phyloP scores from a whole-genome alignment of 805 yeast genomes.

The Ogataea glucozyma region DNA sequence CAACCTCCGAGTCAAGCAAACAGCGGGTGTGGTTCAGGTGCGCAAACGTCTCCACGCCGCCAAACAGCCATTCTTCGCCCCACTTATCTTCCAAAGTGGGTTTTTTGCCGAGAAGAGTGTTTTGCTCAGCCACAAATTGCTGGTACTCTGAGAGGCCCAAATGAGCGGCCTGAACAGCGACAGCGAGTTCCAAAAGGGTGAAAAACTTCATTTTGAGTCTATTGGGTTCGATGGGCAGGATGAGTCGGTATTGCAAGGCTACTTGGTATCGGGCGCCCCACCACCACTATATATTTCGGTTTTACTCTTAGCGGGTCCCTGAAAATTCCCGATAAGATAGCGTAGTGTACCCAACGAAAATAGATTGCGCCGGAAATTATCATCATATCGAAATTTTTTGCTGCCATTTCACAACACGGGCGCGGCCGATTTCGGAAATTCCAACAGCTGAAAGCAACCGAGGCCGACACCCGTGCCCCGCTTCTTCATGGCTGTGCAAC shows the following conservation, averaged over 20 bases:
- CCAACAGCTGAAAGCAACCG: neutral
- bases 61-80: conserved; percentile 76
- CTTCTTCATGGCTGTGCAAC: neutral
- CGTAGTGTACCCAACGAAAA: too few relatives aligned
- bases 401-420: neutral
- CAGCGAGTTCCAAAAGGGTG: neutral
- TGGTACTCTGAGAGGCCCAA: conserved; percentile 1
- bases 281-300: too few relatives aligned
- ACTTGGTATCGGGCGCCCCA: too few relatives aligned
- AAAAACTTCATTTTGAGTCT: neutral
- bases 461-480: neutral
- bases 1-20: conserved; percentile 44
- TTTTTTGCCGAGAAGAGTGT: neutral
- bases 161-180: conserved; percentile 1
- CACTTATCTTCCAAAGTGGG: conserved; percentile 59
- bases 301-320: neutral
- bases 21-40: conserved; percentile 66
- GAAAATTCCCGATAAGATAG: too few relatives aligned
- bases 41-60: conserved; percentile 71
- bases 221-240: neutral
- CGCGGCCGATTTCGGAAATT: neutral
- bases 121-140: neutral
- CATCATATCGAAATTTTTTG: too few relatives aligned
- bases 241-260: too few relatives aligned
- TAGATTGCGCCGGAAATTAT: too few relatives aligned